Percentiles rank a stretch among this genome's conserved stretches.
Evolutionary conservation across 208 protist genomes (phyloP).

Genomic region (Crithidia sp.): DNA sequence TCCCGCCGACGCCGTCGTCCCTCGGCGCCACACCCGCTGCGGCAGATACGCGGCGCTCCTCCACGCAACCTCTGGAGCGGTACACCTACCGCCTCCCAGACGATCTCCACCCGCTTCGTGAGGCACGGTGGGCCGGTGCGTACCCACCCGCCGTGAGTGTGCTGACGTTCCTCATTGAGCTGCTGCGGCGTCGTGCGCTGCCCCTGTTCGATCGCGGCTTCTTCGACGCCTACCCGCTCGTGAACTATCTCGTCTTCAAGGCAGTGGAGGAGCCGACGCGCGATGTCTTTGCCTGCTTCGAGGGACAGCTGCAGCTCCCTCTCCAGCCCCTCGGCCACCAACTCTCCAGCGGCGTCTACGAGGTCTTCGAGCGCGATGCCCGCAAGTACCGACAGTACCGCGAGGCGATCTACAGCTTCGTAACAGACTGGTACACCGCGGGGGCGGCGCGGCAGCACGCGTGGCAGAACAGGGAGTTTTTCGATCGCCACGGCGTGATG

Average conservation of each 20-base stretch:
- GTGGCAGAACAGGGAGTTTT: conserved; percentile 20
- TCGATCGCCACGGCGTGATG: conserved; percentile 20
- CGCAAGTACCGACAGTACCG: conserved; percentile 97
- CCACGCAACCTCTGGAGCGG: conserved; percentile 5
- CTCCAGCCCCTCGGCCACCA: conserved; percentile 98
- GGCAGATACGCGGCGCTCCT: conserved; percentile 5
- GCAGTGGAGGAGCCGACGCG: conserved; percentile 46
- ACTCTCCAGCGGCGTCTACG: conserved; percentile 97
- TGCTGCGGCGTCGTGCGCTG: conserved; percentile 66
- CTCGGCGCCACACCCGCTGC: not conserved
- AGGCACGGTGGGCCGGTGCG: conserved; percentile 60
- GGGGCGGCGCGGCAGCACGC: conserved; percentile 41
- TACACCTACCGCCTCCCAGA: conserved; percentile 35
- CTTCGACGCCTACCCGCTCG: conserved; percentile 62
- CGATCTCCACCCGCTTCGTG: conserved; percentile 46
- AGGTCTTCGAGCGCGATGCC: conserved; percentile 98
- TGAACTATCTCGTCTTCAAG: conserved; percentile 68
- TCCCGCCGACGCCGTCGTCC: no score
- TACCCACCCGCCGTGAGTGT: conserved; percentile 51
- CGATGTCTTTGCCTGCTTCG: conserved; percentile 81
- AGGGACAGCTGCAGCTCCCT: conserved; percentile 92
- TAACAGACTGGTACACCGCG: conserved; percentile 56
- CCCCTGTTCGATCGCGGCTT: conserved; percentile 72
- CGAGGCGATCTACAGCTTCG: conserved; percentile 76
- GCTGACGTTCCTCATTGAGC: conserved; percentile 71